Evolutionary conservation across 2,329 filamentous ascomycete genomes (phyloP).

Genomic region (Byssochlamys sp.): DNA sequence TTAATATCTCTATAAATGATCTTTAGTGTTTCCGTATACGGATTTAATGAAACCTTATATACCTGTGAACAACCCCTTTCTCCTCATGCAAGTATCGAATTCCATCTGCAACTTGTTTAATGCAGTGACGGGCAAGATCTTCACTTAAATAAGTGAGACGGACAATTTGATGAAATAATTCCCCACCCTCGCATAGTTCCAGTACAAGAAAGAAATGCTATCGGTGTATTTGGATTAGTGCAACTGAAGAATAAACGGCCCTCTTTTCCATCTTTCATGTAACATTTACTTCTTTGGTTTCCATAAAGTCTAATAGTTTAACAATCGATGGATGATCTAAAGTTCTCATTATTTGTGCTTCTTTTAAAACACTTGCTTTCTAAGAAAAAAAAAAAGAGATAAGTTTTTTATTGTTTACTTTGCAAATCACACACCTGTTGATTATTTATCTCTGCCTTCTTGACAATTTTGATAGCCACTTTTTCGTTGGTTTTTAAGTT

Average conservation of each 20-base stretch:
- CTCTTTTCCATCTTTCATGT: no score
- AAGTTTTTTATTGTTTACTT: constrained; percentile 15
- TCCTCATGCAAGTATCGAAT: constrained; percentile 90
- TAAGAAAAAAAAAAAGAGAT: constrained; percentile 35
- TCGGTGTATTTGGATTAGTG: no score
- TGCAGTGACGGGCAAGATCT: constrained; percentile 85
- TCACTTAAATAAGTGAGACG: constrained; percentile 97
- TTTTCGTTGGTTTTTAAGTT: constrained; percentile 67
- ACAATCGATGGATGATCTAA: constrained; percentile 94
- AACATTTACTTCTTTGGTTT: no score
- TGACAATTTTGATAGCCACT: constrained; percentile 95
- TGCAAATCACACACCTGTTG: constrained; percentile 70
- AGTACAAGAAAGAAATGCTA: constrained; percentile 98
- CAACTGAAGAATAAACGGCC: no score
- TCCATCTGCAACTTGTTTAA: constrained; percentile 86
- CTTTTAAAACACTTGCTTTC: constrained; percentile 95
- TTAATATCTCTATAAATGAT: constrained; percentile 74
- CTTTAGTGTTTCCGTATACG: constrained; percentile 14
- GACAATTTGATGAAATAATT: constrained; percentile 97
- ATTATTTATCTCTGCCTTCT: constrained; percentile 98
- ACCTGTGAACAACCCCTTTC: constrained; percentile 94
- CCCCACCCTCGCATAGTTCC: constrained; percentile 86
- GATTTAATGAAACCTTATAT: constrained; percentile 1
- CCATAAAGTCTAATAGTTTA: constrained; percentile 84
- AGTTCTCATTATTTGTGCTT: constrained; percentile 96